Percentiles rank a stretch among this genome's conserved stretches.
Conservation (phyloP, 129 eudicot genomes). For the Flaveria robusta region DNA sequence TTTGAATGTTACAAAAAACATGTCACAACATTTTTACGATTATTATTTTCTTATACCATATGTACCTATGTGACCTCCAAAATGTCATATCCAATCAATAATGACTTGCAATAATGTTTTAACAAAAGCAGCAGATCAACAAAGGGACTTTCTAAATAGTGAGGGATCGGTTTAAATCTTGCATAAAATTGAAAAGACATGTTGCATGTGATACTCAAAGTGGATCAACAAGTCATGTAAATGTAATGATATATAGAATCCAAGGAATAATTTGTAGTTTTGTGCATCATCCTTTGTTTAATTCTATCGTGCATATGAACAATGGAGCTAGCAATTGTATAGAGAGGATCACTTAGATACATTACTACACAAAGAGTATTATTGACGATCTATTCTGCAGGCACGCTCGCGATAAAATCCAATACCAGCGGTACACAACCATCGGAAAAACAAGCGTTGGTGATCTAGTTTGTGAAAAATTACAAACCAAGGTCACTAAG, state of each 20-base stretch:
- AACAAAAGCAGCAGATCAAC: conserved; percentile 5
- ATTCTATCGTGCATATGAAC: too few relatives aligned
- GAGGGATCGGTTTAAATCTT: neutral
- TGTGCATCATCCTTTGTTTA: neutral
- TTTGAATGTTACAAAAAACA: conserved; percentile 34
- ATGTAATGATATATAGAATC: neutral
- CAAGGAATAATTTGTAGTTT: neutral
- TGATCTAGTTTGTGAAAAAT: too few relatives aligned
- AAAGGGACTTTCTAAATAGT: conserved; percentile 21
- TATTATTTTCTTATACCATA: conserved; percentile 29
- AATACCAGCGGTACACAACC: too few relatives aligned
- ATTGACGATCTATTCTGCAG: too few relatives aligned
- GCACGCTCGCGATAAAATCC: too few relatives aligned
- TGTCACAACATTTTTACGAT: conserved; percentile 38
- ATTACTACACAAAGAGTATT: too few relatives aligned
- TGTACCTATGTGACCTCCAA: conserved; percentile 17
- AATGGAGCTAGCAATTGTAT: too few relatives aligned
- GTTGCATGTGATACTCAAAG: conserved; percentile 2
- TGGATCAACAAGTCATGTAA: neutral
- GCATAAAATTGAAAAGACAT: neutral
- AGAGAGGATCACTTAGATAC: too few relatives aligned
- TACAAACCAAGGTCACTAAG: too few relatives aligned
- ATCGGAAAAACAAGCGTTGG: too few relatives aligned
- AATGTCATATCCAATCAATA: conserved; percentile 29
- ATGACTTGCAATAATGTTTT: conserved; percentile 4